Evolutionary conservation across 1,284 basidiomycete genomes (phyloP).

Genomic region (Ceratobasidium sp.): DNA sequence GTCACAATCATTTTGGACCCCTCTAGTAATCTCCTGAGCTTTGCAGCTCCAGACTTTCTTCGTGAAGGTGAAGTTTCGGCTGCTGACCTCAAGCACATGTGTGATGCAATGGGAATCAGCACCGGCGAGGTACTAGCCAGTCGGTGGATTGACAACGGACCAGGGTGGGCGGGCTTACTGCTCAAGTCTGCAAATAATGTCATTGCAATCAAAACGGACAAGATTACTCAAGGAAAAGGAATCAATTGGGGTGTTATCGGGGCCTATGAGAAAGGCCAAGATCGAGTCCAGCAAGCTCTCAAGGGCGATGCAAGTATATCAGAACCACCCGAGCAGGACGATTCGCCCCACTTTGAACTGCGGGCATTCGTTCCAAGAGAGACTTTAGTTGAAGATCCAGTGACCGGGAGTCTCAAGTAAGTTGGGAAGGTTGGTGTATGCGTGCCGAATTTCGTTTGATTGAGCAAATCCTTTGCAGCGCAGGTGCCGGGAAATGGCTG

Average conservation of each 20-base stretch:
- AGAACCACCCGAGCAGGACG: not conserved
- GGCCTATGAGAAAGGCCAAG: constrained; percentile 18
- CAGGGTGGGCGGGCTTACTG: constrained; percentile 23
- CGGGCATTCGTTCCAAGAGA: constrained; percentile 20
- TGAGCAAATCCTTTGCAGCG: not conserved
- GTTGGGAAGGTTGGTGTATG: not conserved
- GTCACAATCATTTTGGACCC: constrained; percentile 13
- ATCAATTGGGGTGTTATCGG: constrained; percentile 27
- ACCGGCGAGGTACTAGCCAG: constrained; percentile 5
- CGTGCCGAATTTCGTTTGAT: not conserved
- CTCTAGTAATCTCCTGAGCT: constrained; percentile 2
- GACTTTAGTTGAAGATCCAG: constrained; percentile 10
- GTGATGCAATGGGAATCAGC: constrained; percentile 15
- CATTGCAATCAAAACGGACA: constrained; percentile 11
- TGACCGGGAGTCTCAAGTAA: constrained; percentile 31
- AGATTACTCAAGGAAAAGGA: not conserved
- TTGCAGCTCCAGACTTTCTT: constrained; percentile 23
- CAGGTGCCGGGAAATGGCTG: constrained; percentile 26
- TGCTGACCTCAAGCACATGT: not conserved
- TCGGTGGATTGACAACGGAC: constrained; percentile 30
- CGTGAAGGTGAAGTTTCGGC: constrained; percentile 8
- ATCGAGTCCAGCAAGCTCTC: not conserved
- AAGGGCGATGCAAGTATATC: not conserved
- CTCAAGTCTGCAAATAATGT: constrained; percentile 27
- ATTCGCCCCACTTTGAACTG: constrained; percentile 26